Conservation (phyloP, 2,329 filamentous ascomycete species). For the Talaromyces sp. region DNA sequence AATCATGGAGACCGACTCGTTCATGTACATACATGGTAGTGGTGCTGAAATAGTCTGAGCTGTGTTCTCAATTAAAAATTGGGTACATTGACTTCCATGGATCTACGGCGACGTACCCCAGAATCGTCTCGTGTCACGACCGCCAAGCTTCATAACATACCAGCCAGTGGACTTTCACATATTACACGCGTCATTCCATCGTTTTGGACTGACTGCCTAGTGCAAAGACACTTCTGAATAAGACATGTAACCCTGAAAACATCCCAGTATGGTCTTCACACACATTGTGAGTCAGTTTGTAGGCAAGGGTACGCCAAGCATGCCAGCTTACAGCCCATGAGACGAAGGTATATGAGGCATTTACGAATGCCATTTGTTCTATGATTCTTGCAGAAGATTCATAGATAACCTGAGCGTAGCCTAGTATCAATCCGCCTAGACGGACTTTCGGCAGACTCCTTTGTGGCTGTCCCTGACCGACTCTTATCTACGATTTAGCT, state of each 20-base stretch:
- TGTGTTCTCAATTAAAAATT: too few relatives aligned
- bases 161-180: background rate
- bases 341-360: constrained; percentile 6
- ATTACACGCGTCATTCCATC: constrained; percentile 6
- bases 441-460: background rate
- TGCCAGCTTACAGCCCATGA: background rate
- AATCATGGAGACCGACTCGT: background rate
- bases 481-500: background rate
- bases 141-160: constrained; percentile 7
- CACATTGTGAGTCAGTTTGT: background rate
- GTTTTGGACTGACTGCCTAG: background rate
- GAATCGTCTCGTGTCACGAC: constrained; percentile 8
- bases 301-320: background rate
- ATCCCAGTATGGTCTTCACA: background rate
- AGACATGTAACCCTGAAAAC: background rate
- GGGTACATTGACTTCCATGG: background rate
- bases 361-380: constrained; percentile 6
- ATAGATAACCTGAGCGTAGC: background rate
- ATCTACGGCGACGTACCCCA: background rate
- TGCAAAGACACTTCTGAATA: background rate
- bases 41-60: background rate
- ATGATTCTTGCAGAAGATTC: background rate
- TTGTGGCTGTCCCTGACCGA: background rate
- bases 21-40: background rate
- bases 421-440: background rate